Base-by-base conservation (phyloP, 2,329 filamentous ascomycete species). In the Diplocarpon rosae region DNA sequence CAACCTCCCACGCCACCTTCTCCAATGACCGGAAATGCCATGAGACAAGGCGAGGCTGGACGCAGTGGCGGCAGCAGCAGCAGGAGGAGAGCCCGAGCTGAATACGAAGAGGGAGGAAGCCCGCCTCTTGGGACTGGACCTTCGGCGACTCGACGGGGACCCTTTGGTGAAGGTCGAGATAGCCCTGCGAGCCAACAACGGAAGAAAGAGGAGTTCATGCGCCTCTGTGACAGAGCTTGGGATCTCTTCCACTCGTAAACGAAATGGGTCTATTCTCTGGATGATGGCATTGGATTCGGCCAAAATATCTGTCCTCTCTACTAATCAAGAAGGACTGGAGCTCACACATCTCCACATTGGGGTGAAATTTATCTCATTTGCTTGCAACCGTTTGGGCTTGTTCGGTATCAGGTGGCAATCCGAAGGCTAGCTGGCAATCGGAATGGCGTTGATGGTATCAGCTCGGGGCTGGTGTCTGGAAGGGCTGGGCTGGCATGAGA, bases 191-290 rank as follows among this genome's bases (percentile, higher is more conserved):
- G 80, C 5, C 82, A 86, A 62, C 74, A 78, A 56, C 81, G 76
- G 59, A 96, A 96, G 77, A 88, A 88, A 62, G 88, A 95, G 35
- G 87, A 95, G 63, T 98, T 98, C 60, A 69, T 98, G 52, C 71
- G 76, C 45, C 69, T 96, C 39, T 95, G 90, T 62, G 80, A 86
- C 55, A 74, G 86, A 59, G 92, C 92, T 8, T 98, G 92, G 92
- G 92, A 98, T 67, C 66, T 98, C 24, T 95, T 96, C 66, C 92
- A 96, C 69, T 95, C 88, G 50, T 95, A 68, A 76, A 45, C 30
- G 20, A 7, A 24, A 24, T 24, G 4, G 20, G 4, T 24, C 7
- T 3, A 24, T 24, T 24, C 20, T 24, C 20, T 24, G 20, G 20
- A 24, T 24, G 20, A 24, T 24, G 4, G 20, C 35, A 30, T 49